A percentile compares a stretch with the other conserved stretches of the same genome.
Evolutionary conservation across 139 green algal genomes (phyloP).

Genomic region (Chlamydomonas incerta): DNA sequence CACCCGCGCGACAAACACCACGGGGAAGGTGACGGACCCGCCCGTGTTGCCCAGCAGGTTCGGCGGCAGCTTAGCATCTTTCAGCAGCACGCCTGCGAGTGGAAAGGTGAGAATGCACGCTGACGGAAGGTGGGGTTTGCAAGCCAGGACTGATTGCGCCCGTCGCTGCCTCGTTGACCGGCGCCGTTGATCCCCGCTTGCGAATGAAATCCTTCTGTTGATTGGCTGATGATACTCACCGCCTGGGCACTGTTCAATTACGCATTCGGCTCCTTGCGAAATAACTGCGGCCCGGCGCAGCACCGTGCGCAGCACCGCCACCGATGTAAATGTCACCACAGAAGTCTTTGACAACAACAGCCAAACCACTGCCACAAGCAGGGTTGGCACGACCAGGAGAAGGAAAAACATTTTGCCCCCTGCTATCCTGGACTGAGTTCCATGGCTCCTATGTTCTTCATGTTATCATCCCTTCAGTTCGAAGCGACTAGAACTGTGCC

Average conservation of each 20-base stretch:
- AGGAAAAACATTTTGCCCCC: not conserved
- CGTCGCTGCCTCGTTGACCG: no score
- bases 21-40: not conserved
- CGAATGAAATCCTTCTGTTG: not conserved
- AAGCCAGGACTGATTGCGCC: no score
- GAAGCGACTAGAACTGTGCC: no score
- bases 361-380: not conserved
- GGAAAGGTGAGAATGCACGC: no score
- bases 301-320: not conserved
- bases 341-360: not conserved
- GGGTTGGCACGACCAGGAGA: not conserved
- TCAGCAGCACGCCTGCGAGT: not conserved
- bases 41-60: not conserved
- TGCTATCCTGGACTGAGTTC: not conserved
- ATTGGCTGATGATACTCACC: not conserved
- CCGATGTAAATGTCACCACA: not conserved
- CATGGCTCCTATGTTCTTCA: not conserved
- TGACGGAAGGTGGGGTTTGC: no score
- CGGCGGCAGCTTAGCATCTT: not conserved
- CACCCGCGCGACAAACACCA: not conserved
- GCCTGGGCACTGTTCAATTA: constrained; percentile 5
- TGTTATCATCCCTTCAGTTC: no score
- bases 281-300: not conserved
- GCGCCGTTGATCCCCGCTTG: no score
- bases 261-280: not conserved